Evolutionary conservation across 345 rosid species (phyloP).

Genomic region (Acer campestre): DNA sequence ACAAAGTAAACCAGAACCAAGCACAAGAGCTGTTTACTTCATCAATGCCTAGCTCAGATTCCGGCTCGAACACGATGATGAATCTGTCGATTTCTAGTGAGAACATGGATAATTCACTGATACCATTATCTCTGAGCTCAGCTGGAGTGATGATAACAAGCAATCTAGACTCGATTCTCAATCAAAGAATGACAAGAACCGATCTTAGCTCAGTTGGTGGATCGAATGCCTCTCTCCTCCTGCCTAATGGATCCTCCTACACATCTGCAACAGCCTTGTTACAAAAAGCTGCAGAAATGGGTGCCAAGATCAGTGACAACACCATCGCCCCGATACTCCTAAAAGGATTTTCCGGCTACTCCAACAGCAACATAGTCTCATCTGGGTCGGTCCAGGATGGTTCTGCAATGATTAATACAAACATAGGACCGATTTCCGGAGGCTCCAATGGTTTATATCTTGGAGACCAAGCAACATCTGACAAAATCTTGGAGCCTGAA

Average conservation of each 20-base stretch:
- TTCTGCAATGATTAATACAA: slow-evolving; percentile 21
- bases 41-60: slow-evolving; percentile 37
- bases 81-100: slow-evolving; percentile 31
- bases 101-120: slow-evolving; percentile 27
- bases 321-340: slow-evolving; percentile 49
- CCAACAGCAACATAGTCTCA: slow-evolving; percentile 27
- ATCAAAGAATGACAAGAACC: slow-evolving; percentile 22
- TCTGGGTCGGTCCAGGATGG: slow-evolving; percentile 32
- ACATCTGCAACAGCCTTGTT: slow-evolving; percentile 63
- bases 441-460: slow-evolving; percentile 13
- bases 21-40: slow-evolving; percentile 37
- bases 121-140: slow-evolving; percentile 41
- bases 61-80: slow-evolving; percentile 37
- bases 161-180: slow-evolving; percentile 34
- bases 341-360: slow-evolving; percentile 50
- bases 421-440: slow-evolving; percentile 13
- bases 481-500: slow-evolving; percentile 20
- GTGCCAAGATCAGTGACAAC: slow-evolving; percentile 54
- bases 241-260: slow-evolving; percentile 31
- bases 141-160: slow-evolving; percentile 31
- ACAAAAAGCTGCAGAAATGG: slow-evolving; percentile 65
- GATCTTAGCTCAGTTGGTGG: slow-evolving; percentile 21
- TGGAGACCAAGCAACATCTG: slow-evolving; percentile 22
- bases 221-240: slow-evolving; percentile 25
- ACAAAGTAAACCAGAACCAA: slow-evolving; percentile 42